phyloP scores from a whole-genome alignment of 2,329 filamentous ascomycete genomes.

The Verticillium nonalfalfae region DNA sequence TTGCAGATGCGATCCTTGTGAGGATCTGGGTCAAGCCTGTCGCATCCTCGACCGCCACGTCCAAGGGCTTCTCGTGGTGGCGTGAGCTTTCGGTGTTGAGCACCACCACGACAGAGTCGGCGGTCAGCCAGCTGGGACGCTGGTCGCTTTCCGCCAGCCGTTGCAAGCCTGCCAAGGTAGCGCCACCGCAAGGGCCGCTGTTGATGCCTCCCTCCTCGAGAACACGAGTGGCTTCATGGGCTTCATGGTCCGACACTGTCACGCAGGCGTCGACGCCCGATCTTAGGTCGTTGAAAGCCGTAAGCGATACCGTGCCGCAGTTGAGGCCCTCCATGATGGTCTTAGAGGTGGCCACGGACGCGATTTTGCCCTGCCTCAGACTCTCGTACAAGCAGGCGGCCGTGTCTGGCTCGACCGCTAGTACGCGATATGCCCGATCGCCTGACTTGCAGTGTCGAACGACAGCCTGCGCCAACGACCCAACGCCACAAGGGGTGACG shows the following conservation, averaged over 20 bases:
- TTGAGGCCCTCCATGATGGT: slow-evolving; percentile 73
- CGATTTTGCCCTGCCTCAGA: slow-evolving; percentile 35
- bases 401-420: slow-evolving; percentile 66
- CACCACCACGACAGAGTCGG: slow-evolving; percentile 54
- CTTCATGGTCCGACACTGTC: slow-evolving; percentile 55
- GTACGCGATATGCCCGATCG: slow-evolving; percentile 27
- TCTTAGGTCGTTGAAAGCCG: slow-evolving; percentile 56
- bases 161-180: slow-evolving; percentile 49
- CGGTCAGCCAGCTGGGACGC: slow-evolving; percentile 25
- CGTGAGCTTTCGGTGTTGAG: slow-evolving; percentile 60
- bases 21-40: slow-evolving; percentile 35
- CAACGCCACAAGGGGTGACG: slow-evolving; percentile 65
- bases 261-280: slow-evolving; percentile 54
- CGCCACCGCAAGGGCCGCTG: slow-evolving; percentile 58
- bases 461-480: slow-evolving; percentile 66
- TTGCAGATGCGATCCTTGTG: slow-evolving; percentile 43
- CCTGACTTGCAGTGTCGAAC: slow-evolving; percentile 54
- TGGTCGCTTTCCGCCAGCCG: slow-evolving; percentile 27
- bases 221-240: slow-evolving; percentile 33
- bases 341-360: slow-evolving; percentile 44
- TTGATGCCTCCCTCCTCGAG: slow-evolving; percentile 29
- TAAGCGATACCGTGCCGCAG: slow-evolving; percentile 61
- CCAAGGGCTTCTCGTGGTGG: slow-evolving; percentile 38
- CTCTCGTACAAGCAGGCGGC: slow-evolving; percentile 53
- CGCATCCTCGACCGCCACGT: slow-evolving; percentile 33